Evolutionary conservation across 208 protist genomes (phyloP).

Genomic region (Tetramitus jugosus): DNA sequence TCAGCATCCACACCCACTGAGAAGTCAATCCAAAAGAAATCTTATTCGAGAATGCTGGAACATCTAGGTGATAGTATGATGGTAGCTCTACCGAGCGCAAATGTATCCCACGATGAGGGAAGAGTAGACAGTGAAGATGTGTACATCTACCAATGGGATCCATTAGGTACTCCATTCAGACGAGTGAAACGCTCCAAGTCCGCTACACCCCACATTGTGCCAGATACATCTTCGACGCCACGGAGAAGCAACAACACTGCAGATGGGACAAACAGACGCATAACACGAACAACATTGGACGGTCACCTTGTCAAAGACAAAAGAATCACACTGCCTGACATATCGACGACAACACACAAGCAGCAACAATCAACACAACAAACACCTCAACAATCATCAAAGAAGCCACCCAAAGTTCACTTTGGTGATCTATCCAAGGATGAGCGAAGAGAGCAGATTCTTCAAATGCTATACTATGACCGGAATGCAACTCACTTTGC

Average conservation of each 20-base stretch:
- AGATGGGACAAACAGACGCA: too few species aligned
- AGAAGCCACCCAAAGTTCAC: too few species aligned
- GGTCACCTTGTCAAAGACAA: neutral
- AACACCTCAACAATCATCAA: neutral
- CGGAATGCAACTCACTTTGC: neutral
- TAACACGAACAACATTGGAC: too few species aligned
- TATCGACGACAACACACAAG: neutral
- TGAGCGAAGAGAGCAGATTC: neutral
- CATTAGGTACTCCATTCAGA: slow-evolving; percentile 6
- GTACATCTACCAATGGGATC: neutral
- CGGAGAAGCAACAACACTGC: neutral
- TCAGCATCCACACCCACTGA: too few species aligned
- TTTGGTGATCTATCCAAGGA: neutral
- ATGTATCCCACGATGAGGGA: neutral
- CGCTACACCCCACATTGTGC: neutral
- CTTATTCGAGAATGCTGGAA: slow-evolving; percentile 18
- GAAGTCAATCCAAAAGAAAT: neutral
- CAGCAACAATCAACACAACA: neutral
- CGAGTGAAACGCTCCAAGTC: neutral
- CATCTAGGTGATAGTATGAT: neutral
- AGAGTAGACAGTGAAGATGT: neutral
- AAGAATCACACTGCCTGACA: neutral
- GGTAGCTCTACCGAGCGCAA: neutral
- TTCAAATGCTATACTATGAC: neutral
- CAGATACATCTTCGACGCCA: neutral